Evolutionary conservation across 2,329 filamentous ascomycete genomes (phyloP), one percentile per base, ranked within the genome.

Genomic region (Claviceps digitariae): DNA sequence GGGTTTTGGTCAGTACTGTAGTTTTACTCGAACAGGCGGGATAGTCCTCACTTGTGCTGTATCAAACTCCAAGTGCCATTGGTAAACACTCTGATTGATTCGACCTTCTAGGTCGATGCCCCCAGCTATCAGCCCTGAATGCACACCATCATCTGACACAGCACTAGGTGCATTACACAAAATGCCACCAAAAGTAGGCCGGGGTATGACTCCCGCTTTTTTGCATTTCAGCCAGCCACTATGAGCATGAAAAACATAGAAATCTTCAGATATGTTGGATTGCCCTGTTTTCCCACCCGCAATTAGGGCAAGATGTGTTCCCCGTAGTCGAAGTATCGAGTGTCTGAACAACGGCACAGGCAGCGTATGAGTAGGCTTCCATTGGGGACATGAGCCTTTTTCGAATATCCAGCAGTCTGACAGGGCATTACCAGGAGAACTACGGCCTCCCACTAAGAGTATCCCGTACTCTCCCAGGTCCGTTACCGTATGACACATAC

Each of bases 401-500:
- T 77, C 74, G 57, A 84, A 80, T 1, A 90, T 60, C 88, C 88
- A 96, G 60, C 86, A 90, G 65, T 93, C 87, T 38, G 72, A 72
- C 44, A 88, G 71, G 1, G 82, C 82, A 31, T 75, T 76, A 13
- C 82, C 74, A 4, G 90, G 90, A 8, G 88, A 91, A n/a, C 78
- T 75, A 55, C 90, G 78, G 5, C 91, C 91, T 25, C 91, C 90
- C 31, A 80, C 76, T 48, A 95, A 72, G 12, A 96, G 67, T 55
- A 76, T 76, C 17, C 78, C 78, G 23, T 69, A 67, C 36, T 73
- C 69, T 1, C 75, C 76, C 5, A 94, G 64, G 49, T 81, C 73
- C 21, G 86, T 90, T 21, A 90, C 72, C 0, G 86, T 85, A 65
- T 93, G 87, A 60, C 87, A 93, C 74, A 91, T 84, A 46, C 84